Conservation (phyloP, 2,329 filamentous ascomycete genomes). For the Ceratocystis harringtonii region DNA sequence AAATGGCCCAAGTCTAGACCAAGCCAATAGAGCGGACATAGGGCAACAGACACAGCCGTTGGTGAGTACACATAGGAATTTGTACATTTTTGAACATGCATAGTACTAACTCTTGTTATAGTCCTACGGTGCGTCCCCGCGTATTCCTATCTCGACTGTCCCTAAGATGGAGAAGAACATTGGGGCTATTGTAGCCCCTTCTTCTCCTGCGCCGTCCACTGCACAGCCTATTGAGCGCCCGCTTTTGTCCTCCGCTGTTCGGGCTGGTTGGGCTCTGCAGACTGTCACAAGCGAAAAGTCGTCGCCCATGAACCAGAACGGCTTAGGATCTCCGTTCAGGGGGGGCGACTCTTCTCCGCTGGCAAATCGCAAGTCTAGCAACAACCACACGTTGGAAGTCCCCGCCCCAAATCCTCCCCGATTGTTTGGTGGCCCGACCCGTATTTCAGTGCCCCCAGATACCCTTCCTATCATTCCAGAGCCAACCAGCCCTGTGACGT, state of each 20-base stretch:
- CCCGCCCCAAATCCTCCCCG: constrained; percentile 6
- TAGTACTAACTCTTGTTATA: neutral
- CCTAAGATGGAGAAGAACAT: neutral
- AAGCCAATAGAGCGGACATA: neutral
- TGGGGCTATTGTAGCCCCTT: neutral
- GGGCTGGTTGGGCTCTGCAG: constrained; percentile 40
- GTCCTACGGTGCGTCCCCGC: neutral
- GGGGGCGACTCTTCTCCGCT: neutral
- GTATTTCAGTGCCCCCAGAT: neutral
- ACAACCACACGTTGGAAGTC: constrained; percentile 5
- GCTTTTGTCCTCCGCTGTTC: constrained; percentile 42
- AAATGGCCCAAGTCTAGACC: neutral
- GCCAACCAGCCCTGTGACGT: constrained; percentile 10
- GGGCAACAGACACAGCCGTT: neutral
- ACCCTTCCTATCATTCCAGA: constrained; percentile 5
- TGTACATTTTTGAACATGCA: neutral
- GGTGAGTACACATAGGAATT: neutral
- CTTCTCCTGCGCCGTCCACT: neutral
- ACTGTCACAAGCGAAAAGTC: constrained; percentile 44
- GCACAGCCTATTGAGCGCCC: neutral
- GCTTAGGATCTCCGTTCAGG: constrained; percentile 40
- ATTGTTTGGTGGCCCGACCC: neutral
- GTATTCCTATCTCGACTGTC: neutral
- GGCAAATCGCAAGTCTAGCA: constrained; percentile 6
- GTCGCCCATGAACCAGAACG: constrained; percentile 36